A percentile compares a stretch with the other conserved stretches of the same genome.
These are phyloP conservation scores for Dryas alaskensis DNA, from an alignment of 306 rosid species.

Conservation along the genomic window DNA sequence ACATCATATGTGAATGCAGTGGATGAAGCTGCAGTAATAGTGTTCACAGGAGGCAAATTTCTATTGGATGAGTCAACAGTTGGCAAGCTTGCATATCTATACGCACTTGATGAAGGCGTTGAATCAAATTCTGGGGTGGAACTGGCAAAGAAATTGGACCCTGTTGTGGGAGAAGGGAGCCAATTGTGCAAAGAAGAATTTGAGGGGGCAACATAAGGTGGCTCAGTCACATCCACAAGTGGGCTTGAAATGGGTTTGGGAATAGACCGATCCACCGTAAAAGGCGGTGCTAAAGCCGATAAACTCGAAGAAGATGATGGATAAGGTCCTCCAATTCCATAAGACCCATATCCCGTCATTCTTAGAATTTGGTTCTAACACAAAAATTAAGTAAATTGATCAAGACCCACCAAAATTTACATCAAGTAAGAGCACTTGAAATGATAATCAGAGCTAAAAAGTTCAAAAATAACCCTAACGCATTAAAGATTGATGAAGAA, in stretches of 20 bases:
- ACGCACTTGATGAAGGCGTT: conserved; percentile 30
- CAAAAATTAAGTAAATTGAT: conserved; percentile 28
- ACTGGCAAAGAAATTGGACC: conserved; percentile 37
- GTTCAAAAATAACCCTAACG: background rate
- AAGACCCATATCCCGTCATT: conserved; percentile 57
- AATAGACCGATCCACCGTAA: conserved; percentile 52
- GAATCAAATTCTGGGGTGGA: conserved; percentile 39
- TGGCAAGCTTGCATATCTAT: conserved; percentile 27
- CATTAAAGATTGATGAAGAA: background rate
- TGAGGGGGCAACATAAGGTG: conserved; percentile 35
- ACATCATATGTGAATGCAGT: conserved; percentile 31
- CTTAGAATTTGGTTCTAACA: conserved; percentile 21
- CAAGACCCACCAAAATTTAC: conserved; percentile 24
- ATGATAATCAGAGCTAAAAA: conserved; percentile 5
- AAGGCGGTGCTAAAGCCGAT: conserved; percentile 79
- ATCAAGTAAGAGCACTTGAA: background rate
- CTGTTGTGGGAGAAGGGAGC: conserved; percentile 37
- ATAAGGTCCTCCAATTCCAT: conserved; percentile 46
- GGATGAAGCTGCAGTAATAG: conserved; percentile 31
- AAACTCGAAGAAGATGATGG: conserved; percentile 52
- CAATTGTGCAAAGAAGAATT: conserved; percentile 41
- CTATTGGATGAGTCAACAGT: conserved; percentile 26
- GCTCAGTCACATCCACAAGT: conserved; percentile 44
- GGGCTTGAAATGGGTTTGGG: conserved; percentile 38
- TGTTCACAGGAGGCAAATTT: conserved; percentile 42